Percentiles rank a stretch among this genome's conserved stretches.
Conservation (phyloP, 495 filamentous ascomycete genomes). For the Rhypophila decipiens region DNA sequence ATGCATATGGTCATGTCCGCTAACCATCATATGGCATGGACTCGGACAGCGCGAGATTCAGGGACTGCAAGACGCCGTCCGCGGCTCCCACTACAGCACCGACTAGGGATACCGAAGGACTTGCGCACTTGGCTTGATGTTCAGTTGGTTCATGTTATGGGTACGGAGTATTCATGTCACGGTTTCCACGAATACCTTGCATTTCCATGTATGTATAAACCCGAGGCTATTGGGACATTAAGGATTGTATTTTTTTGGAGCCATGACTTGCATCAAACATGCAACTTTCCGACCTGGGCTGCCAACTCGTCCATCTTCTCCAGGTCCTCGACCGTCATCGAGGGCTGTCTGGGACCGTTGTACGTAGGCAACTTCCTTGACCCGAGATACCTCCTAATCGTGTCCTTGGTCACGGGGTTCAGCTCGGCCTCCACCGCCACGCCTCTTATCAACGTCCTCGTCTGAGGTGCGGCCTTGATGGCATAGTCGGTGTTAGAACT, state of each 20-base stretch:
- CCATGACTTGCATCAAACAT: neutral
- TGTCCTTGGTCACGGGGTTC: neutral
- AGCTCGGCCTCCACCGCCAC: neutral
- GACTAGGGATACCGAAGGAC: neutral
- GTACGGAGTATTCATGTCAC: too few species aligned
- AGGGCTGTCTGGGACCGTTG: too few species aligned
- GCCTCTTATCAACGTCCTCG: neutral
- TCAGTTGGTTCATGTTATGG: too few species aligned
- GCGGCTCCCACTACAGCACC: neutral
- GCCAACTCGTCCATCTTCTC: neutral
- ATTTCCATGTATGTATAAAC: too few species aligned
- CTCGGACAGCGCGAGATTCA: neutral
- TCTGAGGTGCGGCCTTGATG: neutral
- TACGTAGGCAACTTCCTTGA: neutral
- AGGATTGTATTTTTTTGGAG: neutral
- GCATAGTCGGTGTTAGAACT: neutral
- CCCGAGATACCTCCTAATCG: neutral
- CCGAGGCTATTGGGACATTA: neutral
- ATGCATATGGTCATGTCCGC: neutral
- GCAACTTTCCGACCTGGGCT: neutral
- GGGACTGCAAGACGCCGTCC: neutral
- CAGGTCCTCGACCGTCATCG: neutral
- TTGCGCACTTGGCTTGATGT: too few species aligned
- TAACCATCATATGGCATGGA: neutral
- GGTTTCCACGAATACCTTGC: too few species aligned